phyloP scores from a whole-genome alignment of 306 rosid genomes.

The Clitoria ternatea region DNA sequence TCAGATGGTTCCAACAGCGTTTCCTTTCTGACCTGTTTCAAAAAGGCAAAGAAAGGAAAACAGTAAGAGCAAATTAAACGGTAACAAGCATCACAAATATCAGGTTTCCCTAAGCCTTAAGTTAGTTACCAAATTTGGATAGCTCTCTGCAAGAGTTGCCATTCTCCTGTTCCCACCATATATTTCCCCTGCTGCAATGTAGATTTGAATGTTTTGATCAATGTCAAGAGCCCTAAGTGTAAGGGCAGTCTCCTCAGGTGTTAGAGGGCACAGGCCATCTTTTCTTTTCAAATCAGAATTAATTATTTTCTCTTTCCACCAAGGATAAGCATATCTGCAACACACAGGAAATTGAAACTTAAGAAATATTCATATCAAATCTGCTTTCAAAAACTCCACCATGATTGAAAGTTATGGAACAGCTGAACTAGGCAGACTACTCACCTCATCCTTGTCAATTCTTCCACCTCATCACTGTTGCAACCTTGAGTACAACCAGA shows the following conservation, averaged over 20 bases:
- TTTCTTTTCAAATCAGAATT: slow-evolving; percentile 85
- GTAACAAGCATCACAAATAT: not conserved
- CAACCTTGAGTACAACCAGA: slow-evolving; percentile 95
- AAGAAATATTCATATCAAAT: not conserved
- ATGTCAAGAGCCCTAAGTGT: slow-evolving; percentile 73
- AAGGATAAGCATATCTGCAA: slow-evolving; percentile 73
- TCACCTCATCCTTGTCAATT: slow-evolving; percentile 93
- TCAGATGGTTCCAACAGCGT: slow-evolving; percentile 80
- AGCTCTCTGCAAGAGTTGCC: slow-evolving; percentile 61
- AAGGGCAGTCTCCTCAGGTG: slow-evolving; percentile 94
- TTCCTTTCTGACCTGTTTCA: slow-evolving; percentile 83
- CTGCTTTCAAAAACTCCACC: not conserved
- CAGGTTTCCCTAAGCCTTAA: not conserved
- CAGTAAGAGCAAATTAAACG: not conserved
- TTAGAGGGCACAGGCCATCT: slow-evolving; percentile 90
- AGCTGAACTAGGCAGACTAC: not conserved
- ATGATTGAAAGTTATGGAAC: slow-evolving; percentile 22
- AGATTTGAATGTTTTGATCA: slow-evolving; percentile 74
- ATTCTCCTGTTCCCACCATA: slow-evolving; percentile 64
- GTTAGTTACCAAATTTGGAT: slow-evolving; percentile 68
- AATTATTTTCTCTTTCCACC: slow-evolving; percentile 93
- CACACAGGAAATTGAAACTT: not conserved
- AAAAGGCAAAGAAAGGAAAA: slow-evolving; percentile 17
- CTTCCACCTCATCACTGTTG: slow-evolving; percentile 78
- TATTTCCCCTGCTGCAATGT: slow-evolving; percentile 74